Conservation (phyloP, 164 flowering plant genomes). For the Cinnamomum micranthum region DNA sequence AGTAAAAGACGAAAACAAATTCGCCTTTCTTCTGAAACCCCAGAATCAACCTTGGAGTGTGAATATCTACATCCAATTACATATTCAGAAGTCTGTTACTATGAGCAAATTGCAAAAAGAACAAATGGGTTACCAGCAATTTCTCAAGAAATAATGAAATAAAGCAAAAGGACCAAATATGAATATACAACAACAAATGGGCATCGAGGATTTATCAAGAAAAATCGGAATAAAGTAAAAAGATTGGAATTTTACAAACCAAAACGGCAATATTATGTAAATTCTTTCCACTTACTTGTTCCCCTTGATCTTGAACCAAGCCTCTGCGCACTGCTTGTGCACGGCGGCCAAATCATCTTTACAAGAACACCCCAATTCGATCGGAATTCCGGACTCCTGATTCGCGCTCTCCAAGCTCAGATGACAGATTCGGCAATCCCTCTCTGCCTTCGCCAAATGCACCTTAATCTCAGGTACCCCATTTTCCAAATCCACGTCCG, state of each 20-base stretch:
- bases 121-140: too few relatives aligned
- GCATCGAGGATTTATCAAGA: neutral
- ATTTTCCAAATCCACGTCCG: conserved; percentile 34
- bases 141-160: too few relatives aligned
- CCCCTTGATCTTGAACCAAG: conserved; percentile 94
- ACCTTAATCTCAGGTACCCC: conserved; percentile 44
- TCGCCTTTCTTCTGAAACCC: neutral
- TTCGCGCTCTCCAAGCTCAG: conserved; percentile 56
- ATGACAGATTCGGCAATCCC: conserved; percentile 90
- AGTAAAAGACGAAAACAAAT: neutral
- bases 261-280: neutral
- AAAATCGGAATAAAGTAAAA: neutral
- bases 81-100: neutral
- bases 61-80: neutral
- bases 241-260: neutral
- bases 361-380: conserved; percentile 86
- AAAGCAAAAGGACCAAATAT: too few relatives aligned
- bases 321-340: conserved; percentile 83
- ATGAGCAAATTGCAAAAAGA: neutral
- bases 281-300: conserved; percentile 57
- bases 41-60: neutral
- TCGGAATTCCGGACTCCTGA: conserved; percentile 60
- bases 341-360: conserved; percentile 90
- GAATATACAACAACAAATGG: neutral
- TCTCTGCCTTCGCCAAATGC: conserved; percentile 51